Evolutionary conservation across 202 grass and related monocot genomes (phyloP), one percentile per base, ranked within the genome.

Genomic region (Tripidium arundinaceum): DNA sequence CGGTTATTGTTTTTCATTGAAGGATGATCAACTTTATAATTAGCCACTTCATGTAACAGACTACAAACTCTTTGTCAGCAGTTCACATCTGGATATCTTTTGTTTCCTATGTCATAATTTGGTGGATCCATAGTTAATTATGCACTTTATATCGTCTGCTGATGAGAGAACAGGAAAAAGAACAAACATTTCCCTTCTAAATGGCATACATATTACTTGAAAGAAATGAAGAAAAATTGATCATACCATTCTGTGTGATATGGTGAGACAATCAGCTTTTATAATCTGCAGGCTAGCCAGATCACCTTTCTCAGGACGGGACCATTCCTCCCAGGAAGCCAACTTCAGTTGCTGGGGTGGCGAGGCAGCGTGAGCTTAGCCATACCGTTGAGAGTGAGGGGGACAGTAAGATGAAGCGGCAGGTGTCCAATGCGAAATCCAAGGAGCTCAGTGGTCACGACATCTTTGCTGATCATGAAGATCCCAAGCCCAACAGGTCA

Each of bases 381-480:
- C 92, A 88, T 50, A 84, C 81, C 8, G 58, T 94, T 25, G 76
- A 82, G 18, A 92, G 82, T 65, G 89, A 90, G 3, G 81, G 69
- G 19, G 91, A 90, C 38, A 64, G 65, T 71, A 88, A 80, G 49
- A 81, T 81, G 71, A 92, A 90, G 73, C 86, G 46, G 52, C 94
- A 82, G 71, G 26, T 85, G 67, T 94, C 89, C 36, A 90, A 72
- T 73, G 87, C 91, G 46, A 97, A 97, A 77, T 86, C 87, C 78
- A 97, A 94, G 83, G 91, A 94, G 83, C 89, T 94, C 63, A 92
- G 70, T 41, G 91, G 91, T 5, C 87, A 94, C 36, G 85, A 90
- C 65, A 94, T 94, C 50, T 97, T 97, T 83, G 86, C 81, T 68
- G 83, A 90, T 62, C 87, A 90, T 16, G 83, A 73, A 73, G 94